Conservation (phyloP, 805 yeast species). For the Martiniozyma abietophila region DNA sequence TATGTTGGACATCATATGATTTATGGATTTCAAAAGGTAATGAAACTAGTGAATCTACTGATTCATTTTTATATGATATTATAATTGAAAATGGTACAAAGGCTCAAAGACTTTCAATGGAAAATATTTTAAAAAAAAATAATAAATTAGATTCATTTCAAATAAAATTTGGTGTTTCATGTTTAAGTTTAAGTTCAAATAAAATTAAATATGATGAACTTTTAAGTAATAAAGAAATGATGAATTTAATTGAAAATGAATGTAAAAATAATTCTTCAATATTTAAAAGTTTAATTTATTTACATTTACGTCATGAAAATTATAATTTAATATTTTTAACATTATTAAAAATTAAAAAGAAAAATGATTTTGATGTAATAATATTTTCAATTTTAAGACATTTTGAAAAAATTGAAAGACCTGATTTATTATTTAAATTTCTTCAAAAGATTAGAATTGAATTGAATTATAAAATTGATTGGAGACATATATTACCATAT, state of each 20-base stretch:
- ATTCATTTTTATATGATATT: slow-evolving; percentile 17
- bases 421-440: slow-evolving; percentile 16
- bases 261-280: slow-evolving; percentile 9
- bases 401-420: slow-evolving; percentile 13
- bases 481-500: slow-evolving; percentile 13
- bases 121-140: slow-evolving; percentile 9
- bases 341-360: slow-evolving; percentile 4
- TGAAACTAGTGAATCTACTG: slow-evolving; percentile 15
- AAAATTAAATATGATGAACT: slow-evolving; percentile 9
- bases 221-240: slow-evolving; percentile 9
- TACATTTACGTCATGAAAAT: slow-evolving; percentile 15
- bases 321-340: slow-evolving; percentile 8
- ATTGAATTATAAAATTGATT: slow-evolving; percentile 12
- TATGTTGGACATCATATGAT: slow-evolving; percentile 19
- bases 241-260: no score
- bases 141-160: slow-evolving; percentile 9
- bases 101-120: slow-evolving; percentile 20
- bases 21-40: slow-evolving; percentile 19
- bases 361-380: slow-evolving; percentile 7
- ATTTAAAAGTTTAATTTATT: slow-evolving; percentile 13
- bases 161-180: slow-evolving; percentile 13
- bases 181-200: slow-evolving; percentile 10
- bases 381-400: slow-evolving; percentile 13
- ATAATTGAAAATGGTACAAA: slow-evolving; percentile 13
- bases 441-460: slow-evolving; percentile 23